Evolutionary conservation across 306 rosid genomes (phyloP).

Genomic region (Mimosa pudica): DNA sequence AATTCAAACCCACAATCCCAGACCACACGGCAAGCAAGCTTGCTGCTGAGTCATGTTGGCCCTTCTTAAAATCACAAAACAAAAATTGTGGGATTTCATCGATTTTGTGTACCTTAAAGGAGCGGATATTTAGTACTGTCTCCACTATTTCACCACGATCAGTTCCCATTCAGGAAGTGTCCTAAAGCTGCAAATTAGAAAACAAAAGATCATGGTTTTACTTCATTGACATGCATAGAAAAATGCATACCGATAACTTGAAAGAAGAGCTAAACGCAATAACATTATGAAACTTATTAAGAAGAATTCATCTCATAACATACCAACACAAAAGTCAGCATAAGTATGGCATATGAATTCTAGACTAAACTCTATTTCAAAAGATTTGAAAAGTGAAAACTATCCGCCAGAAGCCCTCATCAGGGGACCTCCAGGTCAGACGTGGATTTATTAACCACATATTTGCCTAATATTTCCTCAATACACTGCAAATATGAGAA

Average conservation of each 20-base stretch:
- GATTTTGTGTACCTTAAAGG: conserved; percentile 62
- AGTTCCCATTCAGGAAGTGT: conserved; percentile 67
- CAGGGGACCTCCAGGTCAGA: not conserved
- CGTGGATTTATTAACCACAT: not conserved
- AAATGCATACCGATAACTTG: not conserved
- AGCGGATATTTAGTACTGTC: conserved; percentile 38
- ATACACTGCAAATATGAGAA: conserved; percentile 3
- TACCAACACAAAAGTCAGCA: conserved; percentile 18
- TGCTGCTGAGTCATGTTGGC: no score
- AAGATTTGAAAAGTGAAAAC: not conserved
- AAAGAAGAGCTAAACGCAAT: not conserved
- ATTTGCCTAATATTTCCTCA: conserved; percentile 4
- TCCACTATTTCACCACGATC: conserved; percentile 52
- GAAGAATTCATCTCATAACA: conserved; percentile 17
- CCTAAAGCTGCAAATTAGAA: conserved; percentile 43
- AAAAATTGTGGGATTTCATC: conserved; percentile 22
- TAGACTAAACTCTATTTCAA: not conserved
- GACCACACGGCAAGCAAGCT: no score
- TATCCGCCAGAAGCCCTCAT: not conserved
- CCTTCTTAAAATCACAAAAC: conserved; percentile 4
- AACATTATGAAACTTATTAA: not conserved
- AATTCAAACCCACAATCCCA: no score
- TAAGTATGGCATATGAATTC: not conserved
- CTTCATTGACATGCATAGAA: conserved; percentile 25
- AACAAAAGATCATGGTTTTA: conserved; percentile 35